Evolutionary conservation across 2,329 filamentous ascomycete genomes (phyloP).

Genomic region (Paracorniculantispora psalliotae): DNA sequence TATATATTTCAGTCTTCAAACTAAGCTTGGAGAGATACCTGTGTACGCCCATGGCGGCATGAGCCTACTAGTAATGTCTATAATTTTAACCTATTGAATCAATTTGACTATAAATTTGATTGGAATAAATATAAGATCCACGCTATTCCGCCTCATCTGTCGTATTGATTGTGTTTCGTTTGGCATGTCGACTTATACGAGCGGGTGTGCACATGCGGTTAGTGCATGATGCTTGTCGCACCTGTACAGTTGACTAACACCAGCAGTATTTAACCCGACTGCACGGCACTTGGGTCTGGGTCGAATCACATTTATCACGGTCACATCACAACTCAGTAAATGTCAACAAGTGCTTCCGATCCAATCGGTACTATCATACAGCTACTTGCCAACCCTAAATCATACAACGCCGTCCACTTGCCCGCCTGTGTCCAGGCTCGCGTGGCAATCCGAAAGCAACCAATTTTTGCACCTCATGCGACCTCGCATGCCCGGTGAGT

Average conservation of each 20-base stretch:
- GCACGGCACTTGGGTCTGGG: too few relatives aligned
- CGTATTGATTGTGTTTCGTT: neutral
- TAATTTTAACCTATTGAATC: neutral
- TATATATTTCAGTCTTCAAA: neutral
- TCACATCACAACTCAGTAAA: neutral
- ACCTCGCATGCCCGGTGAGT: neutral
- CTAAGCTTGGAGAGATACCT: neutral
- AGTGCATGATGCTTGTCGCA: too few relatives aligned
- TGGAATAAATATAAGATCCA: too few relatives aligned
- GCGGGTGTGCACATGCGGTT: neutral
- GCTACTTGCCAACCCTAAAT: slow-evolving; percentile 5
- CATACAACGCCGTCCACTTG: slow-evolving; percentile 10
- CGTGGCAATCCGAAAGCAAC: slow-evolving; percentile 9
- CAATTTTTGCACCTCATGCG: slow-evolving; percentile 9
- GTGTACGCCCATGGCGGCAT: neutral
- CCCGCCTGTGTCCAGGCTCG: slow-evolving; percentile 5
- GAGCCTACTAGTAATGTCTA: neutral
- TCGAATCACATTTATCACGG: too few relatives aligned
- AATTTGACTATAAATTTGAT: neutral
- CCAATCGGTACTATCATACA: slow-evolving; percentile 13
- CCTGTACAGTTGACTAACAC: too few relatives aligned
- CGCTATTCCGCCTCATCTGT: neutral
- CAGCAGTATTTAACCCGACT: too few relatives aligned
- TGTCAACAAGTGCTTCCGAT: slow-evolving; percentile 13
- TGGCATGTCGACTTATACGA: neutral